Conservation (phyloP, 2,329 filamentous ascomycete genomes). For the Gyromitra esculenta region DNA sequence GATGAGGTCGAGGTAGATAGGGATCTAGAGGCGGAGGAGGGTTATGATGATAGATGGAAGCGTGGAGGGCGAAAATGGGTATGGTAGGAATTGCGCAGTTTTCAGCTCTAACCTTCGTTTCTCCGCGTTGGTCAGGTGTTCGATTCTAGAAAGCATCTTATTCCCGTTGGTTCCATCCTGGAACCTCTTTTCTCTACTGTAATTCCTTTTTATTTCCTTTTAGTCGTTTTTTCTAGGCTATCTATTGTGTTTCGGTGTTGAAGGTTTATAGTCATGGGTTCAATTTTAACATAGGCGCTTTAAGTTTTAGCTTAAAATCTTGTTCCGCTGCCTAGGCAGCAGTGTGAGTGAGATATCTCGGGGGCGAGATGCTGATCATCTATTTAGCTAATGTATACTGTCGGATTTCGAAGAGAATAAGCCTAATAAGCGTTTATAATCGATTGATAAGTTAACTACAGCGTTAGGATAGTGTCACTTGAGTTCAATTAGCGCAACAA, state of each 20-base stretch:
- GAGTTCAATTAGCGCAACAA: neutral
- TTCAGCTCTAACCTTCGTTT: neutral
- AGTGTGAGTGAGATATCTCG: neutral
- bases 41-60: constrained; percentile 39
- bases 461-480: neutral
- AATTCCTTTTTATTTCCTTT: neutral
- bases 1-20: neutral
- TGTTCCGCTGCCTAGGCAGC: neutral
- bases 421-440: no score
- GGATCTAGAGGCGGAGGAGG: constrained; percentile 26
- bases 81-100: constrained; percentile 22
- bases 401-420: no score
- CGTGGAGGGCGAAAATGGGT: constrained; percentile 31
- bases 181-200: neutral
- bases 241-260: neutral
- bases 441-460: neutral
- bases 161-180: neutral
- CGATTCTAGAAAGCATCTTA: neutral
- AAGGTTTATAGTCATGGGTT: neutral
- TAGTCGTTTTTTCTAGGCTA: neutral
- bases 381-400: no score
- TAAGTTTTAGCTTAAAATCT: neutral
- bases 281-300: neutral
- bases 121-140: neutral
- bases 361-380: no score